These are phyloP conservation scores for Nicotiana undulata DNA, from an alignment of 257 asterid species.

Conservation along the genomic window DNA sequence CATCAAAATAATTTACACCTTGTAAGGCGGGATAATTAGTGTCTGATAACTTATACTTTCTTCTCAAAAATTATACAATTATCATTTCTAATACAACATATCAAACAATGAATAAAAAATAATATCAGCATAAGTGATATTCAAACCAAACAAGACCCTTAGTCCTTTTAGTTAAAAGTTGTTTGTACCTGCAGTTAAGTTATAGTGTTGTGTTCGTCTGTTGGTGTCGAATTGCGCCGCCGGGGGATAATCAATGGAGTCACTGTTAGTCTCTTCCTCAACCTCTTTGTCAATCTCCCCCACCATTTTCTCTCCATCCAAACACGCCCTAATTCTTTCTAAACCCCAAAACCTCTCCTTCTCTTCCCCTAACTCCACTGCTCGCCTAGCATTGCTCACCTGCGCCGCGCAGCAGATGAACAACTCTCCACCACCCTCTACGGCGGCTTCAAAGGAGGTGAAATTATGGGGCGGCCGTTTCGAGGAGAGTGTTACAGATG, in stretches of 20 bases:
- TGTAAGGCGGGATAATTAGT: too few relatives aligned
- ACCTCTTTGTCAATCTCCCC: conserved; percentile 3
- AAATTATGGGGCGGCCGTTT: conserved; percentile 98
- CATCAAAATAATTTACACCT: too few relatives aligned
- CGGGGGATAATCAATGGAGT: conserved; percentile 11
- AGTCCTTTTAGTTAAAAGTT: too few relatives aligned
- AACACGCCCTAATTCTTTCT: conserved; percentile 4
- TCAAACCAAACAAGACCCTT: too few relatives aligned
- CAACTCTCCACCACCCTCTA: conserved; percentile 7
- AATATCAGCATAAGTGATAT: too few relatives aligned
- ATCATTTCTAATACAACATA: too few relatives aligned
- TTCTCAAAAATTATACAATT: too few relatives aligned
- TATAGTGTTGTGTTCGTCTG: too few relatives aligned
- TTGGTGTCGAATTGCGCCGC: too few relatives aligned
- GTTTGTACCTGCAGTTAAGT: too few relatives aligned
- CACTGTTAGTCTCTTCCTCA: conserved; percentile 11
- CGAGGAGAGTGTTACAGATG: conserved; percentile 81
- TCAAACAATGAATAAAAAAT: too few relatives aligned
- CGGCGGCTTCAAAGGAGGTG: conserved; percentile 39
- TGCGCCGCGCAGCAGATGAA: conserved; percentile 19
- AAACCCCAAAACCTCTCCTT: neutral
- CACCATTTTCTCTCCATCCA: conserved; percentile 9
- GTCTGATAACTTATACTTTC: too few relatives aligned
- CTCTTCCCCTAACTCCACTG: neutral
- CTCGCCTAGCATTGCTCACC: neutral